Conservation (phyloP, 768 basidiomycete genomes). For the Pisolithus sp. region DNA sequence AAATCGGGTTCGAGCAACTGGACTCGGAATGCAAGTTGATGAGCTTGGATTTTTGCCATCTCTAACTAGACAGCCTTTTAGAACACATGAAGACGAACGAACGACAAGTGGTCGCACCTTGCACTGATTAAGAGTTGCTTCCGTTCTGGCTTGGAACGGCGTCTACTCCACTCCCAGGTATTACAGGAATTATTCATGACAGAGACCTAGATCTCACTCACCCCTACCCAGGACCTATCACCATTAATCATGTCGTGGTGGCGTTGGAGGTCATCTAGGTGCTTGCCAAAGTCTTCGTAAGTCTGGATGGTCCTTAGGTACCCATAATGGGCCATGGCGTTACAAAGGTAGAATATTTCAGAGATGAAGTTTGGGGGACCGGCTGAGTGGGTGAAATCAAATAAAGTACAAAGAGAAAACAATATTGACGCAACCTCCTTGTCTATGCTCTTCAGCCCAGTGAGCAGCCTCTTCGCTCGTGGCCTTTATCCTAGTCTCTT, state of each 20-base stretch:
- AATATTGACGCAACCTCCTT: conserved; percentile 33
- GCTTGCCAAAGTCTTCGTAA: conserved; percentile 66
- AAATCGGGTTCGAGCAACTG: conserved; percentile 86
- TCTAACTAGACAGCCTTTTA: conserved; percentile 42
- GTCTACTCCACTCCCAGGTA: conserved; percentile 34
- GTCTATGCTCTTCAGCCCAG: conserved; percentile 55
- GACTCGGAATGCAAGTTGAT: conserved; percentile 75
- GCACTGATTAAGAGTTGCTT: conserved; percentile 67
- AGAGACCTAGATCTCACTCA: conserved; percentile 31
- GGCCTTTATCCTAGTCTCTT: conserved; percentile 92
- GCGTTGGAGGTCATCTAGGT: conserved; percentile 69
- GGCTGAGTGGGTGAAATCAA: conserved; percentile 29
- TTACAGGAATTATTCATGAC: background rate
- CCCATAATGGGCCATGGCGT: conserved; percentile 87
- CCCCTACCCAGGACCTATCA: conserved; percentile 79
- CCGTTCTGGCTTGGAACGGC: conserved; percentile 68
- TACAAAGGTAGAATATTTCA: conserved; percentile 84
- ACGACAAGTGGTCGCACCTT: conserved; percentile 43
- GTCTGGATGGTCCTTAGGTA: conserved; percentile 74
- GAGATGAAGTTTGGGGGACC: conserved; percentile 87
- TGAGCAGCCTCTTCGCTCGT: conserved; percentile 78
- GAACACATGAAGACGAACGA: conserved; percentile 1
- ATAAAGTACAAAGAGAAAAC: background rate
- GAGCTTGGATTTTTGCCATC: conserved; percentile 60
- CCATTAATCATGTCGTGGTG: conserved; percentile 72